Evolutionary conservation across 1,284 basidiomycete genomes (phyloP).

Genomic region (Fomitiporia mediterranea): DNA sequence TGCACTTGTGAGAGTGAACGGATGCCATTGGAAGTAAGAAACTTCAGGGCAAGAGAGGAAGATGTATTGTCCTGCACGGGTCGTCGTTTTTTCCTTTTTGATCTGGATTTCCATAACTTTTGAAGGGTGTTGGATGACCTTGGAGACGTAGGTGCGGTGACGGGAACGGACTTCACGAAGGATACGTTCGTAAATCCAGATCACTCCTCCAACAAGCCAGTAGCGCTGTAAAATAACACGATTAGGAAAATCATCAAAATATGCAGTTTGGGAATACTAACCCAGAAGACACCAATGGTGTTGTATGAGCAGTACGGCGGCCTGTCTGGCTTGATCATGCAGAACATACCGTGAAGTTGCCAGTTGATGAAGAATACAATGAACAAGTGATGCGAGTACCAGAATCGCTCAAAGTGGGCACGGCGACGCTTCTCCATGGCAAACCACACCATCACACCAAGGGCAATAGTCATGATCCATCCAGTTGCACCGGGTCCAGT

Average conservation of each 20-base stretch:
- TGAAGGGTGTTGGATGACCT: conserved; percentile 89
- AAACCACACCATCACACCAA: conserved; percentile 77
- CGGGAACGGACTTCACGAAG: conserved; percentile 84
- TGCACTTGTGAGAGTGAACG: conserved; percentile 86
- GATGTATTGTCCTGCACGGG: conserved; percentile 83
- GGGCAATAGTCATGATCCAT: conserved; percentile 79
- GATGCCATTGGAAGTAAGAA: conserved; percentile 93
- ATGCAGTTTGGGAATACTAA: conserved; percentile 35
- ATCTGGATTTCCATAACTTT: conserved; percentile 90
- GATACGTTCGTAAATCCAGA: conserved; percentile 83
- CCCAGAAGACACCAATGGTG: conserved; percentile 90
- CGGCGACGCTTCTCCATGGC: conserved; percentile 74
- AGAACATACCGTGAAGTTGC: conserved; percentile 94
- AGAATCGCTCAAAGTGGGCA: conserved; percentile 79
- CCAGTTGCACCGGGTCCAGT: conserved; percentile 89
- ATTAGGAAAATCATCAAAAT: conserved; percentile 5
- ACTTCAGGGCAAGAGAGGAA: conserved; percentile 84
- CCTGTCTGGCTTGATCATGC: conserved; percentile 88
- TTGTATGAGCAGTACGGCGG: conserved; percentile 80
- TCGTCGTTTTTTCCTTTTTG: conserved; percentile 84
- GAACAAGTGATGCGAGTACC: conserved; percentile 88
- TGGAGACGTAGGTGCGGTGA: conserved; percentile 84
- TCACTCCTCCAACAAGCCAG: conserved; percentile 82
- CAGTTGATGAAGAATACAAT: conserved; percentile 86
- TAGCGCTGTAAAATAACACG: conserved; percentile 52